Evolutionary conservation across 768 basidiomycete genomes (phyloP), one percentile per base, ranked within the genome.

Genomic region (Serpula lacrymans): DNA sequence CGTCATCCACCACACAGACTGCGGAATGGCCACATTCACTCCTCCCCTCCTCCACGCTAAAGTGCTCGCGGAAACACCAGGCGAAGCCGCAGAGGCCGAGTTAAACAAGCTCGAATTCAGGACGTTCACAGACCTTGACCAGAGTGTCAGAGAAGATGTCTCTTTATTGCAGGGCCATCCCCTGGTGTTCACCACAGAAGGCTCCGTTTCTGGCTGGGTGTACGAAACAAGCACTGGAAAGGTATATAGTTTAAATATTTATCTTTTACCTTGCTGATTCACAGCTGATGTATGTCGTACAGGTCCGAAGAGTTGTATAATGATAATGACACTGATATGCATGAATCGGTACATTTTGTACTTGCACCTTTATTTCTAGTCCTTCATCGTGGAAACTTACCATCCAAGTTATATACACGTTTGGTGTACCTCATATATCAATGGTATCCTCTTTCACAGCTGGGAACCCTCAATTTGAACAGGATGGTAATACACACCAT

Each of bases 1-100:
- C 3, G 63, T 87, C 33, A 72, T 83, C 57, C 81, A 79, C 55
- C 84, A 87, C 59, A 82, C 80, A 1, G 79, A 70, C 31, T 85
- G 83, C 52, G 83, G 83, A 32, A 84, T 85, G 81, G 61, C 80
- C 32, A 75, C 74, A 1, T 84, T 85, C 64, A 68, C 61, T 6
- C 71, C 70, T 23, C 58, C 68, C 1, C 58, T 75, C 36, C 62
- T 83, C 16, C 74, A 72, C 37, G 51, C 59, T 10, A 59, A 74
- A 34, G 70, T 84, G 48, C 77, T 74, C 52, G 64, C 68, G 27
- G 62, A 66, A 18, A 59, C 64, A 24, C 69, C 71, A 9, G 62
- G 42, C 24, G 41, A 62, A 43, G 37, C 52, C 8, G 51, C 50
- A 16, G 58, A 71, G 14, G 68, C 77, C 45, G 43, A 60, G 2